Conservation (phyloP, 192 early-diverging fungal species). For the Backusella westeae region DNA sequence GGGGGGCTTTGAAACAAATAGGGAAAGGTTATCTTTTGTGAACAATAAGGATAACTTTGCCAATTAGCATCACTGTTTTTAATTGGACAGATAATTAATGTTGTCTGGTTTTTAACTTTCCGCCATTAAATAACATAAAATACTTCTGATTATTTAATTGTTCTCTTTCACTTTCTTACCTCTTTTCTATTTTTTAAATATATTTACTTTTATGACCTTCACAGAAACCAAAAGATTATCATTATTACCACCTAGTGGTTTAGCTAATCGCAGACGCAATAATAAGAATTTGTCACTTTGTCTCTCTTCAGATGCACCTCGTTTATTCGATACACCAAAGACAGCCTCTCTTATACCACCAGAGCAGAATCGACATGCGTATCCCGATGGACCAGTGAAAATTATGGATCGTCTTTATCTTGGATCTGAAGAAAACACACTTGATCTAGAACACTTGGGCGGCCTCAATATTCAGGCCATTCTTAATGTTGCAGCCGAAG, state of each 20-base stretch:
- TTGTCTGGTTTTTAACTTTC: conserved; percentile 1
- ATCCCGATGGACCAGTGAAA: conserved; percentile 52
- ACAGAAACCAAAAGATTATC: conserved; percentile 11
- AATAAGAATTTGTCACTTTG: conserved; percentile 35
- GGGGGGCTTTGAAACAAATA: neutral
- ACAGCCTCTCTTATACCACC: neutral
- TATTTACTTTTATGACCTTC: neutral
- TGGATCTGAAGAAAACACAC: conserved; percentile 64
- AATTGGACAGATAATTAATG: conserved; percentile 16
- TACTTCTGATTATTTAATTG: neutral
- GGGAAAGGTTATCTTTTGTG: conserved; percentile 6
- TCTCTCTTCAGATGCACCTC: neutral
- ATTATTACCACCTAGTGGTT: conserved; percentile 7
- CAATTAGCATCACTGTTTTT: neutral
- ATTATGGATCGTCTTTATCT: conserved; percentile 70
- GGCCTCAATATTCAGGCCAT: conserved; percentile 55
- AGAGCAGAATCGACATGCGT: conserved; percentile 36
- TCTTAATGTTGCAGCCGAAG: conserved; percentile 80
- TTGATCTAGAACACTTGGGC: conserved; percentile 43
- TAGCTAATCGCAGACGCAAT: conserved; percentile 24
- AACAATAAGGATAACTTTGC: conserved; percentile 18
- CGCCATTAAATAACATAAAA: neutral
- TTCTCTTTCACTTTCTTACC: neutral
- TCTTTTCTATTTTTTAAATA: neutral
- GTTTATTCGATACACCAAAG: neutral